These are phyloP conservation scores for Neocallimastix lanati DNA, from an alignment of 192 early-diverging fungal genomes.

Conservation along the genomic window DNA sequence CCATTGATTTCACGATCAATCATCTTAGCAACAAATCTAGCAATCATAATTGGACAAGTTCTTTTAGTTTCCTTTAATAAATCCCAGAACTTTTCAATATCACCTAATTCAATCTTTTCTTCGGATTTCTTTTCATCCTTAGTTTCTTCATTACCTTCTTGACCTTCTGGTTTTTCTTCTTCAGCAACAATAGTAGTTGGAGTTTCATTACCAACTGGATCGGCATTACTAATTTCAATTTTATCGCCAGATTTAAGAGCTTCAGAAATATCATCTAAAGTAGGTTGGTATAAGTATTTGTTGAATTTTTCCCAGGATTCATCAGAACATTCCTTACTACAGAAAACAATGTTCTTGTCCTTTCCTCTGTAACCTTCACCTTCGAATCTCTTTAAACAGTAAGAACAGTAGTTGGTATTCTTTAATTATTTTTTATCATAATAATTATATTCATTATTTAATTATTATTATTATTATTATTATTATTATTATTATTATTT, in stretches of 20 bases:
- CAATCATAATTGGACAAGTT: conserved; percentile 46
- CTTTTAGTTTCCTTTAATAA: neutral
- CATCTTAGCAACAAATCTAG: conserved; percentile 67
- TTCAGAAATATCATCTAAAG: neutral
- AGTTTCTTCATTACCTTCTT: neutral
- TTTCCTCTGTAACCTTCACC: conserved; percentile 7
- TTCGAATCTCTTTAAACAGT: conserved; percentile 45
- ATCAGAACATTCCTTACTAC: neutral
- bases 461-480: no score
- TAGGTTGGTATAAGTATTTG: neutral
- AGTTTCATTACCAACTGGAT: neutral
- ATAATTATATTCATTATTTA: no score
- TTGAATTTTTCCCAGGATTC: neutral
- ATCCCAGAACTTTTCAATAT: neutral
- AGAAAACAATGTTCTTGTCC: neutral
- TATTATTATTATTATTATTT: no score
- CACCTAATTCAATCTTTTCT: neutral
- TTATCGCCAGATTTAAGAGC: neutral
- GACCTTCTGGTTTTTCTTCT: neutral
- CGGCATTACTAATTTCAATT: neutral
- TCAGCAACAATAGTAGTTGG: neutral
- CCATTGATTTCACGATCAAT: conserved; percentile 19
- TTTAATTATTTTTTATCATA: no score
- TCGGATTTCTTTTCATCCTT: conserved; percentile 3
- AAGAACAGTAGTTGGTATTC: conserved; percentile 37